Evolutionary conservation across 805 yeast species (phyloP), one percentile per base, ranked within the genome.

Genomic region (Myxozyma monticola): DNA sequence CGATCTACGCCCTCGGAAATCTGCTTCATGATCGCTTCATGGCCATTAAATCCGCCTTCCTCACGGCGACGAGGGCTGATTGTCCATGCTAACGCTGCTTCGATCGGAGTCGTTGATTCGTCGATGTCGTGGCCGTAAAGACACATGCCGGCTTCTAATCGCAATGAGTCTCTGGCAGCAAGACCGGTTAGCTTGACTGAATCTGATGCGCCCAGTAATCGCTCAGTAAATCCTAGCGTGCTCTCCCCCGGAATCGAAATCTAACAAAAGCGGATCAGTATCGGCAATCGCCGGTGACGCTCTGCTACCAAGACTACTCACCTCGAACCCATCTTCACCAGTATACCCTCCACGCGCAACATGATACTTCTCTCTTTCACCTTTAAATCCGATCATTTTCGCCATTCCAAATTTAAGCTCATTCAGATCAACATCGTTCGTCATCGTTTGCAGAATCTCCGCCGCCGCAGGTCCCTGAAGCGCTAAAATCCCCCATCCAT

Each of bases 131-230:
- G 85, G 1, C 99, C 99, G 63, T 93, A 93, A 48, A 93, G 76
- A 70, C 99, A 93, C 96, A 93, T 87, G 28, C 99, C 99, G 3
- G 99, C 99, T 72, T 93, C 99, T 45, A 93, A 73, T 64, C 99
- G 80, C 59, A 93, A 75, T 9, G 97, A 87, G 68, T 93, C 99
- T 69, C 99, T 83, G 1, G 99, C 98, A n/a, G 98, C 99, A 44
- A 93, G 79, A 3, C 99, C 99, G 61, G 89, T 87, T 33, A 96
- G 96, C 66, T 79, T 80, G 10, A 72, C 66, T 2, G 76, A 77
- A 15, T 49, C 50, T 42, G 75, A 72, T 48, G 64, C 80, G 34
- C 77, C 76, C 37, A 87, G 68, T 43, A 88, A 69, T 5, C 77
- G 73, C 51, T 77, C 70, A 37, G 93, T 81, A 59, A 93, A 80